Conservation (phyloP, 1,284 basidiomycete genomes). For the Austroboletus rostrupii region DNA sequence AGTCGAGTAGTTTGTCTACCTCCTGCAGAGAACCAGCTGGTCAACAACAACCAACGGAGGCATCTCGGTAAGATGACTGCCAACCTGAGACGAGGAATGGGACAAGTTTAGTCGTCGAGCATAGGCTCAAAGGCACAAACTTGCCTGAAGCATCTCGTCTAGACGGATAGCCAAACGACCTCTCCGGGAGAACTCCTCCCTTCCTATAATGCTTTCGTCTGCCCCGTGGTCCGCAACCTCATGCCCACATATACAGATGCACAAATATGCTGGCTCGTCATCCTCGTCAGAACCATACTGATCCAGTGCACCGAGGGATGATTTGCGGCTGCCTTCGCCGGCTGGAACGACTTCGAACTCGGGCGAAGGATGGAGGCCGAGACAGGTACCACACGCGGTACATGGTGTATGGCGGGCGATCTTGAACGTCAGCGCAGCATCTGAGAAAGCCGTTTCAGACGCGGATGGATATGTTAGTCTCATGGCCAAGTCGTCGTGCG, state of each 20-base stretch:
- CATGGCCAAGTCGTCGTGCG: slow-evolving; percentile 32
- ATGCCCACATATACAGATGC: slow-evolving; percentile 75
- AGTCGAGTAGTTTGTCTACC: slow-evolving; percentile 69
- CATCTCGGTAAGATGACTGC: slow-evolving; percentile 16
- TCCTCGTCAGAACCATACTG: slow-evolving; percentile 69
- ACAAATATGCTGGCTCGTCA: slow-evolving; percentile 53
- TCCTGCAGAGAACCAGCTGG: slow-evolving; percentile 47
- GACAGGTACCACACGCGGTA: slow-evolving; percentile 54
- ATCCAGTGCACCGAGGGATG: slow-evolving; percentile 48
- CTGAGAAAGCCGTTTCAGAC: slow-evolving; percentile 45
- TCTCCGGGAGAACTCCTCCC: slow-evolving; percentile 64
- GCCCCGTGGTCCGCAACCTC: slow-evolving; percentile 66
- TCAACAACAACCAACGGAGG: slow-evolving; percentile 17
- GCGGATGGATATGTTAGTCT: slow-evolving; percentile 59
- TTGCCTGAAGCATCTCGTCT: slow-evolving; percentile 81
- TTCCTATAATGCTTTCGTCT: slow-evolving; percentile 51
- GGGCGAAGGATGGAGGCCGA: slow-evolving; percentile 64
- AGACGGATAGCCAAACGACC: slow-evolving; percentile 77
- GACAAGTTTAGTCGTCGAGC: slow-evolving; percentile 11
- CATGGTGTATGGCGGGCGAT: slow-evolving; percentile 73
- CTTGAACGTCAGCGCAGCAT: slow-evolving; percentile 56
- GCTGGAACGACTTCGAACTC: slow-evolving; percentile 55
- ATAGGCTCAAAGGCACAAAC: slow-evolving; percentile 21
- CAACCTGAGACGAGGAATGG: slow-evolving; percentile 21
- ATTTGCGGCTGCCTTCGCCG: slow-evolving; percentile 42